Conservation (phyloP, 2,329 filamentous ascomycete species). For the Ophiocordyceps robertsii region DNA sequence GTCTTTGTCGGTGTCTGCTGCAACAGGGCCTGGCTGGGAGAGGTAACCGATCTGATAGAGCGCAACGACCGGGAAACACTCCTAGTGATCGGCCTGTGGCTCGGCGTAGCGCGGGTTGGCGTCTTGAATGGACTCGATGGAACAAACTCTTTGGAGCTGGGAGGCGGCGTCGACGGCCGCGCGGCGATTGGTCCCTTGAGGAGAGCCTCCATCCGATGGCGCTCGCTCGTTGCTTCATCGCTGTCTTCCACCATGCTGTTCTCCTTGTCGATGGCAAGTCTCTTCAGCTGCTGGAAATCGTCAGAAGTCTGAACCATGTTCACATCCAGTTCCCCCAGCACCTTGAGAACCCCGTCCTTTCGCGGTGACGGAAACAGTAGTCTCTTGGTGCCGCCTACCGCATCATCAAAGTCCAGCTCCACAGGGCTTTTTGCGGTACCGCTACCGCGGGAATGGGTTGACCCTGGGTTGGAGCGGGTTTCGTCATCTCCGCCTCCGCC, state of each 20-base stretch:
- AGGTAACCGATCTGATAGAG: constrained; percentile 28
- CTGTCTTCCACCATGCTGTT: constrained; percentile 17
- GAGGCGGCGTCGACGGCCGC: constrained; percentile 39
- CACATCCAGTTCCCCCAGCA: constrained; percentile 42
- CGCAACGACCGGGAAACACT: constrained; percentile 45
- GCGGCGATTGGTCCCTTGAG: constrained; percentile 44
- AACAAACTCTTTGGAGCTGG: constrained; percentile 22
- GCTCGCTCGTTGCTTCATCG: constrained; percentile 14
- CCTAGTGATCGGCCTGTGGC: constrained; percentile 45
- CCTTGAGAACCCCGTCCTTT: constrained; percentile 48
- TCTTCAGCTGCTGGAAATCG: constrained; percentile 22
- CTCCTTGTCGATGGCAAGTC: constrained; percentile 25
- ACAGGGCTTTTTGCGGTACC: constrained; percentile 46
- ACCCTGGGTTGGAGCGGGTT: constrained; percentile 19
- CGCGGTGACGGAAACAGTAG: constrained; percentile 67
- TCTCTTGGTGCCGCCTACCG: constrained; percentile 46
- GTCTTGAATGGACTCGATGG: constrained; percentile 43
- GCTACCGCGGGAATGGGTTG: constrained; percentile 39
- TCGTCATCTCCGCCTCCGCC: constrained; percentile 5
- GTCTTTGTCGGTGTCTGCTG: constrained; percentile 37
- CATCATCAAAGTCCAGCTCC: constrained; percentile 32
- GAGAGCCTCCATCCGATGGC: constrained; percentile 47
- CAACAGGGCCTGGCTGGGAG: constrained; percentile 26
- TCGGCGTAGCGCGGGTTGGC: constrained; percentile 47
- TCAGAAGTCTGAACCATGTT: constrained; percentile 35